phyloP scores from a whole-genome alignment of 2,329 filamentous ascomycete genomes.

The Venturia effusa region DNA sequence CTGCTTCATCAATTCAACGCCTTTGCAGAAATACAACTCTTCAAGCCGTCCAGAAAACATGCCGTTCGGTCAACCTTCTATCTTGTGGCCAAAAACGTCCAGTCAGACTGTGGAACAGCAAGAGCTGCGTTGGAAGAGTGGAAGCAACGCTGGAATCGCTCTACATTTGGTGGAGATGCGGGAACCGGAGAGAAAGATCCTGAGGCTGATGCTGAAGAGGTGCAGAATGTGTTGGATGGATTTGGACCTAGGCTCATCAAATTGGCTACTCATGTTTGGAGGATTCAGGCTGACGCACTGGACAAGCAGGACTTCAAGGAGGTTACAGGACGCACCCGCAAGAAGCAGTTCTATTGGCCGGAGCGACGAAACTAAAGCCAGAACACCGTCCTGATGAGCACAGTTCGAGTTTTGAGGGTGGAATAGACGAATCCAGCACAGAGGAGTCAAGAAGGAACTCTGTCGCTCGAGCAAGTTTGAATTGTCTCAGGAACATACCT shows the following conservation, averaged over 20 bases:
- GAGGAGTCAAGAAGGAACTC: too few relatives aligned
- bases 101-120: background rate
- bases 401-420: too few relatives aligned
- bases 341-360: background rate
- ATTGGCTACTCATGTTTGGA: slow-evolving; percentile 14
- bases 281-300: slow-evolving; percentile 13
- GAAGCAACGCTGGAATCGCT: background rate
- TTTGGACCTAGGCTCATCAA: slow-evolving; percentile 15
- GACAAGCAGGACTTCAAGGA: background rate
- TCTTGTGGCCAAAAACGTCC: slow-evolving; percentile 15
- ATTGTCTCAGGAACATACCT: too few relatives aligned
- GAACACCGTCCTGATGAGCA: too few relatives aligned
- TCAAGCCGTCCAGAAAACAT: slow-evolving; percentile 16
- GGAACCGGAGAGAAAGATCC: background rate
- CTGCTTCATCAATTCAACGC: slow-evolving; percentile 13
- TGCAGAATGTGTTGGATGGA: slow-evolving; percentile 9
- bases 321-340: background rate
- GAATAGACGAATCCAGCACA: too few relatives aligned
- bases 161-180: background rate
- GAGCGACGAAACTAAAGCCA: too few relatives aligned
- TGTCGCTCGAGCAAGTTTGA: too few relatives aligned
- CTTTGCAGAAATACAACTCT: slow-evolving; percentile 15
- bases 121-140: background rate
- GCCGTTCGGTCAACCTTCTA: slow-evolving; percentile 17
- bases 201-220: too few relatives aligned